Evolutionary conservation across 2,329 filamentous ascomycete species (phyloP).

Genomic region (Cryphonectria radicalis): DNA sequence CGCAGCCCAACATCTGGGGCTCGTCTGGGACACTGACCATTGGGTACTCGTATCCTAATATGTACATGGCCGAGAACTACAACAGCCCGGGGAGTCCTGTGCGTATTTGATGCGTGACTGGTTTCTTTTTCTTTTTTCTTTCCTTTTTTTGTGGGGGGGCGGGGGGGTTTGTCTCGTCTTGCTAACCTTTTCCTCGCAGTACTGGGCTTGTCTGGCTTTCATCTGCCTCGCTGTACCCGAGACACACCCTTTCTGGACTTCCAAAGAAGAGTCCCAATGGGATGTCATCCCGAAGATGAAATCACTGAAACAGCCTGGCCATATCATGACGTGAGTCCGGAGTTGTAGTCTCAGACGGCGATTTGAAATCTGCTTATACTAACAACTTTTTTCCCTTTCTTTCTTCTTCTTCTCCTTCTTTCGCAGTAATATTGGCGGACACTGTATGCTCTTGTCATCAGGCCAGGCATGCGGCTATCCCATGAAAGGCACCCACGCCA

Average conservation of each 20-base stretch:
- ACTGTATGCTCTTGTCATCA: conserved; percentile 75
- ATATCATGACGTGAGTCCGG: conserved; percentile 62
- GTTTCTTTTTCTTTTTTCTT: too few relatives aligned
- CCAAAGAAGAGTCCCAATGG: conserved; percentile 64
- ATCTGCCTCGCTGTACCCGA: conserved; percentile 72
- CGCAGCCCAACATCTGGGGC: conserved; percentile 74
- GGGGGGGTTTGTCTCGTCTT: too few relatives aligned
- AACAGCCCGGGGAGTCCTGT: conserved; percentile 73
- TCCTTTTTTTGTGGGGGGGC: not conserved
- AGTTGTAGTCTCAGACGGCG: not conserved
- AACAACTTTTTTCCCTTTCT: not conserved
- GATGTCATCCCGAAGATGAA: conserved; percentile 62
- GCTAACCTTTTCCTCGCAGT: conserved; percentile 48
- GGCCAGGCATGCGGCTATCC: conserved; percentile 84
- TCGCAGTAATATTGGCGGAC: conserved; percentile 66
- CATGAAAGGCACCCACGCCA: conserved; percentile 80
- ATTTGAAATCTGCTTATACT: not conserved
- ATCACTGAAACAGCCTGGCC: conserved; percentile 68
- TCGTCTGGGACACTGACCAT: conserved; percentile 75
- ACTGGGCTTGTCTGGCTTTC: conserved; percentile 81
- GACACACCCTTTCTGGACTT: conserved; percentile 75
- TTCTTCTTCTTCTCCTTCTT: not conserved
- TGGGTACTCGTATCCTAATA: conserved; percentile 79
- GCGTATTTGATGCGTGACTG: conserved; percentile 33
- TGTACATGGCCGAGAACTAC: conserved; percentile 80